phyloP scores from a whole-genome alignment of 345 rosid species.

The Pugionium dolabratum region DNA sequence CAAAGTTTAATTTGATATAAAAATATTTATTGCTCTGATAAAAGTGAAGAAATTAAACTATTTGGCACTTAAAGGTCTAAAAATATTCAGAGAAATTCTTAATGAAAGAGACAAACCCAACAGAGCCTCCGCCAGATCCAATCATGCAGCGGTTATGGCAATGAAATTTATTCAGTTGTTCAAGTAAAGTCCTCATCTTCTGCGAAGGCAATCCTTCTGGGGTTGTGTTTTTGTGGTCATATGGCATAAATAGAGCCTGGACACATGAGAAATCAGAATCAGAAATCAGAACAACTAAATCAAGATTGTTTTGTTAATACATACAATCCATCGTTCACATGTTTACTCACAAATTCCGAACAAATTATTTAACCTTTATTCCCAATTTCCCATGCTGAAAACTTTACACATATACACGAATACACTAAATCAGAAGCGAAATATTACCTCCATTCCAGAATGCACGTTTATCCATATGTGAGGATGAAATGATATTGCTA shows the following conservation, averaged over 20 bases:
- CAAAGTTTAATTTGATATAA: neutral
- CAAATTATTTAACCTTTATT: neutral
- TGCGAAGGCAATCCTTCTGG: constrained; percentile 67
- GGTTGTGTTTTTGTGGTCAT: constrained; percentile 88
- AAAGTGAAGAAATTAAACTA: neutral
- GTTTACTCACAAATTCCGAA: neutral
- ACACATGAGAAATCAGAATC: constrained; percentile 26
- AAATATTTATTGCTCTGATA: no score
- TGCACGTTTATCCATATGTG: constrained; percentile 95
- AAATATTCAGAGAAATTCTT: neutral
- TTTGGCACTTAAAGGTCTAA: neutral
- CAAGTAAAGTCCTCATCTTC: constrained; percentile 69
- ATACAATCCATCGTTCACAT: neutral
- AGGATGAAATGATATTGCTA: constrained; percentile 90
- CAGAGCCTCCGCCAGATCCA: constrained; percentile 97
- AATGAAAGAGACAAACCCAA: constrained; percentile 65
- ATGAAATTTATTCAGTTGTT: constrained; percentile 64
- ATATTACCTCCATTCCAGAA: constrained; percentile 87
- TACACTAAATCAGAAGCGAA: constrained; percentile 10
- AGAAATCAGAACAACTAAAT: neutral
- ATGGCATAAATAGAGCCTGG: constrained; percentile 97
- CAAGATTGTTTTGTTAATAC: neutral
- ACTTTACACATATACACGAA: neutral
- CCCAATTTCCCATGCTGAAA: neutral
- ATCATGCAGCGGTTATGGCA: constrained; percentile 83